These are phyloP conservation scores for Herpetomonas tarakana DNA, from an alignment of 208 protist species.

Conservation along the genomic window DNA sequence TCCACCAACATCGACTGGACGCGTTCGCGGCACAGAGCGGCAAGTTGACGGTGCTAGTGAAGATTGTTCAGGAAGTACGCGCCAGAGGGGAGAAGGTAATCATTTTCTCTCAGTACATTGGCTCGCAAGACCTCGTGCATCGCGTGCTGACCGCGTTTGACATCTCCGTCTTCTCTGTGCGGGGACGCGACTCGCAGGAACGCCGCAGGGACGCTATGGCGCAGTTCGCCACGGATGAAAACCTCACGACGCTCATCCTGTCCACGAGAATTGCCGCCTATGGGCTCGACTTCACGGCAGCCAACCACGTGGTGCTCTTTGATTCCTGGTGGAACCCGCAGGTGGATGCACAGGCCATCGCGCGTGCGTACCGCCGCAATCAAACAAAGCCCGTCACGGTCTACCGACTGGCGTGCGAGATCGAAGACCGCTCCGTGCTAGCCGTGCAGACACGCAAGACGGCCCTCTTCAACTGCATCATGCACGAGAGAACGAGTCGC, in stretches of 20 bases:
- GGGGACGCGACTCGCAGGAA: constrained; percentile 65
- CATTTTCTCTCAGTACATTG: constrained; percentile 88
- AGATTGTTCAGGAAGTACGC: constrained; percentile 50
- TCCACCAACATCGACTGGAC: constrained; percentile 36
- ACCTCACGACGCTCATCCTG: constrained; percentile 83
- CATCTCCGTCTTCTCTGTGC: constrained; percentile 54
- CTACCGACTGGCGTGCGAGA: constrained; percentile 91
- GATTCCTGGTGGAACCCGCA: constrained; percentile 99
- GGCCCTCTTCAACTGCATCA: constrained; percentile 76
- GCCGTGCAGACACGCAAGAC: constrained; percentile 68
- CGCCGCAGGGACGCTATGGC: constrained; percentile 47
- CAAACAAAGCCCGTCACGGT: constrained; percentile 96
- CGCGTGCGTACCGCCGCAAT: constrained; percentile 97
- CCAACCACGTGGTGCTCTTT: constrained; percentile 98
- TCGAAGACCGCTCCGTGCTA: constrained; percentile 54
- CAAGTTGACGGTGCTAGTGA: constrained; percentile 68
- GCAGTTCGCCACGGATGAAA: constrained; percentile 51
- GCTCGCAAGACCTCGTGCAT: constrained; percentile 77
- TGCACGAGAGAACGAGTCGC: constrained; percentile 65
- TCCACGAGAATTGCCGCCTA: constrained; percentile 97
- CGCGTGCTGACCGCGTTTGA: constrained; percentile 48
- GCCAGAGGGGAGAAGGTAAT: constrained; percentile 66
- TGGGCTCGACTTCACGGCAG: constrained; percentile 98
- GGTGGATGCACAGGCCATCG: constrained; percentile 96
- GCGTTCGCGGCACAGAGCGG: constrained; percentile 64